Evolutionary conservation across 352 stramenopile species (phyloP).

Genomic region (Phytopythium sindhum): DNA sequence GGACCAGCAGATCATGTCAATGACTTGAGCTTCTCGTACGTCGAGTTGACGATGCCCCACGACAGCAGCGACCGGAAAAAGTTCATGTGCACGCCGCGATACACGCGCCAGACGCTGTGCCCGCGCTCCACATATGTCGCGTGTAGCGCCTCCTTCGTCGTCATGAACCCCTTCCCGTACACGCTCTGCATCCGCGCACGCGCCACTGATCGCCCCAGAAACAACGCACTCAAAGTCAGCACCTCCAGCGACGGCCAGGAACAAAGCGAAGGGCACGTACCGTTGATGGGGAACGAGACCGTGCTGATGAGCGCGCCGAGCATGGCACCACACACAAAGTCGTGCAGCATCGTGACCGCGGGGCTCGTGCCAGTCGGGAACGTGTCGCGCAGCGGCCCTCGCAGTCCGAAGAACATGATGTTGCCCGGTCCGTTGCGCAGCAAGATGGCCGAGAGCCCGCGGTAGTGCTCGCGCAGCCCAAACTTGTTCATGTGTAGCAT

Average conservation of each 20-base stretch:
- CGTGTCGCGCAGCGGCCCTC: conserved; percentile 62
- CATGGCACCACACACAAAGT: conserved; percentile 85
- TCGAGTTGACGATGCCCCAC: conserved; percentile 90
- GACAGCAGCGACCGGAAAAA: conserved; percentile 85
- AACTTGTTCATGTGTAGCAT: conserved; percentile 80
- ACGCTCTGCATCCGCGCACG: conserved; percentile 82
- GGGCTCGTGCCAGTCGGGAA: conserved; percentile 53
- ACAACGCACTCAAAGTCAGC: not conserved
- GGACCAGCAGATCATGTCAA: conserved; percentile 36
- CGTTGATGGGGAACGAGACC: conserved; percentile 81
- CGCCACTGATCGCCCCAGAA: conserved; percentile 37
- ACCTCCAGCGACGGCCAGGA: not conserved
- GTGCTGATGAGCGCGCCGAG: conserved; percentile 84
- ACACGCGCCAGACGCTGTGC: conserved; percentile 53
- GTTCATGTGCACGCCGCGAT: conserved; percentile 87
- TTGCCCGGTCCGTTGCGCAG: conserved; percentile 83
- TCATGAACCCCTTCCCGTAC: conserved; percentile 63
- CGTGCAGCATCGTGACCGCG: conserved; percentile 47
- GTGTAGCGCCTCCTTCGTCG: conserved; percentile 45
- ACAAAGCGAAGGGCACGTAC: conserved; percentile 21
- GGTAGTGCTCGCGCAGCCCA: conserved; percentile 78
- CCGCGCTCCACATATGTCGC: conserved; percentile 77
- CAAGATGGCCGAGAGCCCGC: conserved; percentile 73
- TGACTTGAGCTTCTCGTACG: conserved; percentile 85
- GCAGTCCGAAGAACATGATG: conserved; percentile 84